phyloP scores from a whole-genome alignment of 2,329 filamentous ascomycete species.

The Alternaria ventricosa region DNA sequence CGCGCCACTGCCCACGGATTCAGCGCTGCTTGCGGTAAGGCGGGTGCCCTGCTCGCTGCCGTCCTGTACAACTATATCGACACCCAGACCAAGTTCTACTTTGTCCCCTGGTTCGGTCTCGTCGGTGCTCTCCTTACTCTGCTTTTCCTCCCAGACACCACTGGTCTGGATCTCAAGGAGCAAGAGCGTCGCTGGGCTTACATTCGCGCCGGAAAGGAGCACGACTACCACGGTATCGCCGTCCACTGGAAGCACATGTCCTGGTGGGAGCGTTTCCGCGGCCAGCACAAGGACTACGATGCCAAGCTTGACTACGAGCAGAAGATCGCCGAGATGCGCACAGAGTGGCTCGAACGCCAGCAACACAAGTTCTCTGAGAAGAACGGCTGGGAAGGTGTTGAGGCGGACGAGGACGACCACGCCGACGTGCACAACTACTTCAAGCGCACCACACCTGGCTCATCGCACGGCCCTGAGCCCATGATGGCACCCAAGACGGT shows the following conservation, averaged over 20 bases:
- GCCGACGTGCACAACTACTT: constrained; percentile 46
- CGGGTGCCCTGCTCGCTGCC: constrained; percentile 83
- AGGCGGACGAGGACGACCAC: constrained; percentile 40
- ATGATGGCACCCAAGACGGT: constrained; percentile 26
- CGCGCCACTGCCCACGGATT: constrained; percentile 94
- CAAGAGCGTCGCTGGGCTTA: constrained; percentile 93
- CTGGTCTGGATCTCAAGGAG: constrained; percentile 94
- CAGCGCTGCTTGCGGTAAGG: constrained; percentile 88
- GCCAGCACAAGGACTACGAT: constrained; percentile 82
- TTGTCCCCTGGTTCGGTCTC: constrained; percentile 95
- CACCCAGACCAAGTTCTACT: constrained; percentile 82
- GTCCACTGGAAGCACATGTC: constrained; percentile 89
- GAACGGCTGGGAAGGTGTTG: constrained; percentile 32
- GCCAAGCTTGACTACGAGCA: constrained; percentile 74
- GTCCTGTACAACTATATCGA: constrained; percentile 96
- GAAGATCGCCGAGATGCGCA: constrained; percentile 82
- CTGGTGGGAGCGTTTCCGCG: constrained; percentile 82
- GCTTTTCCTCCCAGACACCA: constrained; percentile 94
- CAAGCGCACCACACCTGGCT: constrained; percentile 31
- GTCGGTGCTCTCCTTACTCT: constrained; percentile 82
- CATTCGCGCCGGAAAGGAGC: constrained; percentile 76
- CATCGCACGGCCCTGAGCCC: constrained; percentile 17
- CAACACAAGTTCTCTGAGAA: constrained; percentile 52
- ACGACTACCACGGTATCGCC: constrained; percentile 91
- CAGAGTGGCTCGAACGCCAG: constrained; percentile 63